Evolutionary conservation across 225 moss, liverwort and hornwort genomes (phyloP).

Genomic region (Sphagnum contortum): DNA sequence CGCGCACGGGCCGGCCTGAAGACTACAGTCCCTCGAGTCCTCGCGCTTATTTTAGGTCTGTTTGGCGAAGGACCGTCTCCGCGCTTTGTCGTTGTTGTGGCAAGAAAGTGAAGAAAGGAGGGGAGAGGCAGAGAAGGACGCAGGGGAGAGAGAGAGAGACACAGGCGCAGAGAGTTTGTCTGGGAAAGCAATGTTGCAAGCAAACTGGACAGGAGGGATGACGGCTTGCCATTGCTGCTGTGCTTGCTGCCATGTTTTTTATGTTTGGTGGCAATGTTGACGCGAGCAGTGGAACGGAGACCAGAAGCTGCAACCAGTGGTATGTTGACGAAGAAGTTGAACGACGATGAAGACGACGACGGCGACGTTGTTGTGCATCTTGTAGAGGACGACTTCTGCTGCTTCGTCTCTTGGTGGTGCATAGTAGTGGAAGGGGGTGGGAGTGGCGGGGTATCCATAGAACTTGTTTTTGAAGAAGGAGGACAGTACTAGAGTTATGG

Average conservation of each 20-base stretch:
- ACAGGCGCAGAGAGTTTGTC: neutral
- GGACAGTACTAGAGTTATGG: slow-evolving; percentile 15
- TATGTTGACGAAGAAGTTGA: neutral
- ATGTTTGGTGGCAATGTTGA: slow-evolving; percentile 14
- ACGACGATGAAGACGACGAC: too few species aligned
- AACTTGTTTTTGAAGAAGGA: slow-evolving; percentile 4
- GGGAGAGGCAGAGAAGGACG: neutral
- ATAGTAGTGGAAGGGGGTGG: slow-evolving; percentile 18
- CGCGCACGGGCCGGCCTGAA: too few species aligned
- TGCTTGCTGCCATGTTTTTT: slow-evolving; percentile 12
- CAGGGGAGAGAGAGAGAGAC: neutral
- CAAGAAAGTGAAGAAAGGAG: too few species aligned
- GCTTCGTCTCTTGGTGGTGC: neutral
- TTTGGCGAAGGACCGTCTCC: too few species aligned
- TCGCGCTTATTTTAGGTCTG: too few species aligned
- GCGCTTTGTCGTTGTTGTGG: too few species aligned
- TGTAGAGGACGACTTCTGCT: neutral
- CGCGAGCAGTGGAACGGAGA: slow-evolving; percentile 11
- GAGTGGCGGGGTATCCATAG: neutral
- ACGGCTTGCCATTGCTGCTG: slow-evolving; percentile 22
- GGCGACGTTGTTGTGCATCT: neutral
- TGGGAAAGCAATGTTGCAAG: neutral
- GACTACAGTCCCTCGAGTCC: too few species aligned
- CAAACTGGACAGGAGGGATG: slow-evolving; percentile 19
- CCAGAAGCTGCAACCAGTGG: slow-evolving; percentile 14